Conservation (phyloP, 2,329 filamentous ascomycete genomes). For the Metarhizium sp. region DNA sequence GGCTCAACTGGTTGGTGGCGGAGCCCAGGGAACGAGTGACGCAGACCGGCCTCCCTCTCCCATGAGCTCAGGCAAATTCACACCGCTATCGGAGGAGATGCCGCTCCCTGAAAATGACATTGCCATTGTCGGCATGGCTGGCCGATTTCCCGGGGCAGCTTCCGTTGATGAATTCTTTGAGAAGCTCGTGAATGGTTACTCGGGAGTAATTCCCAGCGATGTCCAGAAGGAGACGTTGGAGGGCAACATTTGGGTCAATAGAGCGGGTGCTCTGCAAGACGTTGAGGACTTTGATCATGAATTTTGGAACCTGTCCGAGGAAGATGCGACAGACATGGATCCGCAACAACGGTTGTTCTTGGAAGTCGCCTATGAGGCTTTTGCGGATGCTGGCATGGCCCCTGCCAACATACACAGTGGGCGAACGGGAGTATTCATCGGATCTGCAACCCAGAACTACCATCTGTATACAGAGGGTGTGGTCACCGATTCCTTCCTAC, state of each 20-base stretch:
- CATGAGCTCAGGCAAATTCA: too few relatives aligned
- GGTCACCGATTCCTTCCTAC: too few relatives aligned
- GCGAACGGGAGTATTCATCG: too few relatives aligned
- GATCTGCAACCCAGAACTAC: too few relatives aligned
- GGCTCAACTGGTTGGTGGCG: too few relatives aligned
- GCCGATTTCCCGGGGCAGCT: conserved; percentile 6
- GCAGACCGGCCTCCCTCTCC: too few relatives aligned
- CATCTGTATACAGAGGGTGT: too few relatives aligned
- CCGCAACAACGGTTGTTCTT: conserved; percentile 6
- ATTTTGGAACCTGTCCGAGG: conserved; percentile 7
- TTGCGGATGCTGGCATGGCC: too few relatives aligned
- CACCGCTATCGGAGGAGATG: too few relatives aligned
- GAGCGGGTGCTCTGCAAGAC: conserved; percentile 5
- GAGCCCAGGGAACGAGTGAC: too few relatives aligned
- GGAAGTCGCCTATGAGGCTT: conserved; percentile 2
- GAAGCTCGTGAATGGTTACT: conserved; percentile 4
- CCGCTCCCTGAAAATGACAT: too few relatives aligned
- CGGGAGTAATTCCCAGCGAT: not conserved
- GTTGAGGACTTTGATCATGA: conserved; percentile 7
- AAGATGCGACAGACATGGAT: conserved; percentile 9
- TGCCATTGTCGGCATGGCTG: not conserved
- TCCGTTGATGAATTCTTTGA: conserved; percentile 7
- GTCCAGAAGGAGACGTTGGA: conserved; percentile 2
- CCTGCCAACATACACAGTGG: too few relatives aligned
- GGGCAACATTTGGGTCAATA: conserved; percentile 8